Evolutionary conservation across 2,329 filamentous ascomycete species (phyloP).

Genomic region (Ceratocystis smalleyi): DNA sequence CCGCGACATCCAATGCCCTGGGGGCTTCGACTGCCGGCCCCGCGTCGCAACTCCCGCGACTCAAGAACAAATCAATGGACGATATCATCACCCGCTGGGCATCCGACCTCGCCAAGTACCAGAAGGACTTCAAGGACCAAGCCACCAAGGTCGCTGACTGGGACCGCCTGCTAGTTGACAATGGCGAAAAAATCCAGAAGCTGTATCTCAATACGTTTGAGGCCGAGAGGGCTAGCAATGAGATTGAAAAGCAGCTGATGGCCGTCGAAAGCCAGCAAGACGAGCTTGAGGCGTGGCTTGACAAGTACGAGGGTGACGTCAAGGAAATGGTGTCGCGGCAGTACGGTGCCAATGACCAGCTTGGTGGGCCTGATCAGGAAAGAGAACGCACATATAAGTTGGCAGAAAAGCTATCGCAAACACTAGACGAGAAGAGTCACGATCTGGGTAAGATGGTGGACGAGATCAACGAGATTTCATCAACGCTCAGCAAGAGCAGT

Average conservation of each 20-base stretch:
- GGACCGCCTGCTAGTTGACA: conserved; percentile 86
- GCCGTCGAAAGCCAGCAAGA: conserved; percentile 85
- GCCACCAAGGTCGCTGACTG: conserved; percentile 74
- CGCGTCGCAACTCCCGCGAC: conserved; percentile 66
- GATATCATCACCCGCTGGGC: conserved; percentile 97
- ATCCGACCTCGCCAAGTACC: conserved; percentile 84
- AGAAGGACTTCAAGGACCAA: conserved; percentile 89
- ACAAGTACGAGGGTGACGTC: conserved; percentile 81
- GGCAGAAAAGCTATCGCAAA: conserved; percentile 81
- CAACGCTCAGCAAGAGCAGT: conserved; percentile 71
- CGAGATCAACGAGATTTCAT: conserved; percentile 89
- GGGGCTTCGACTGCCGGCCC: conserved; percentile 67
- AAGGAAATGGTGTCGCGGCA: conserved; percentile 75
- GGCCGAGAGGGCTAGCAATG: conserved; percentile 78
- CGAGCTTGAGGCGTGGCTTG: conserved; percentile 74
- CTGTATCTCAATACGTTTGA: conserved; percentile 85
- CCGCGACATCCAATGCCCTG: conserved; percentile 29
- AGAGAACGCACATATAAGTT: conserved; percentile 91
- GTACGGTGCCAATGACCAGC: conserved; percentile 56
- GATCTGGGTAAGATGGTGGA: conserved; percentile 93
- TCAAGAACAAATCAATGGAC: conserved; percentile 98
- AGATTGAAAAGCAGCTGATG: conserved; percentile 82
- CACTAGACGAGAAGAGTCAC: conserved; percentile 83
- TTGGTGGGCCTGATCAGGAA: conserved; percentile 85
- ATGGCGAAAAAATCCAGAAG: conserved; percentile 87